Evolutionary conservation across 139 green algal species (phyloP), one percentile per base, ranked within the genome.

Genomic region (Chlorella sp.): DNA sequence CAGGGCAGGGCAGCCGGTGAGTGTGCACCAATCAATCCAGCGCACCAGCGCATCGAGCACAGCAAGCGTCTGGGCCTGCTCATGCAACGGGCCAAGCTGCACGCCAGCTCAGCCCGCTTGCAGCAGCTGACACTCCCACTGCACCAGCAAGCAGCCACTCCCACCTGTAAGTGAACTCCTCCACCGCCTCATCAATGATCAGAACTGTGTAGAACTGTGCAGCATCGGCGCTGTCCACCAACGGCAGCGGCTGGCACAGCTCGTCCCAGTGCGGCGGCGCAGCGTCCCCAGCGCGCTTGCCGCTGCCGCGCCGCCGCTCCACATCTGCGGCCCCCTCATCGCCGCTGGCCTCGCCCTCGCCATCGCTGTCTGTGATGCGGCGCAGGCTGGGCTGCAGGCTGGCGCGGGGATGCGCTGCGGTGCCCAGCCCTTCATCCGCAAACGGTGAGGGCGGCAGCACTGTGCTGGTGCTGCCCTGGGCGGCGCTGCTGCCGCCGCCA

Each of bases 171-270:
- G 28, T 28, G n/a, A 83, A 83, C 63, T 83, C 38, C 39, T 83
- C 78, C 7, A 74, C 9, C 1, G 78, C n/a, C 28, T 70, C 63
- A 30, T 83, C 78, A 18, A 83, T 44, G 11, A 83, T 32, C 5
- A 83, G 62, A 28, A 74, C 78, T 0, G 78, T 74, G 78, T 83
- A 83, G 63, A 82, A 82, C 76, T 82, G 76, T 2, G 76, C 76
- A 5, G 76, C 76, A 30, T 82, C 76, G 6, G 76, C 78, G 18
- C 18, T 64, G 25, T 4, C 38, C 25, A 83, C 32, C 3, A 83
- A 39, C 11, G 78, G 41, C 25, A 75, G 68, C 9, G 78, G 63
- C 78, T 65, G n/a, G 11, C 63, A 65, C 78, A 83, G 78, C 63
- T 83, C 78, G 23, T 51, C 63, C 78, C 62, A 74, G 34, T 71